Base-by-base conservation (phyloP, 164 flowering plant species). In the Tetracentron sinense region DNA sequence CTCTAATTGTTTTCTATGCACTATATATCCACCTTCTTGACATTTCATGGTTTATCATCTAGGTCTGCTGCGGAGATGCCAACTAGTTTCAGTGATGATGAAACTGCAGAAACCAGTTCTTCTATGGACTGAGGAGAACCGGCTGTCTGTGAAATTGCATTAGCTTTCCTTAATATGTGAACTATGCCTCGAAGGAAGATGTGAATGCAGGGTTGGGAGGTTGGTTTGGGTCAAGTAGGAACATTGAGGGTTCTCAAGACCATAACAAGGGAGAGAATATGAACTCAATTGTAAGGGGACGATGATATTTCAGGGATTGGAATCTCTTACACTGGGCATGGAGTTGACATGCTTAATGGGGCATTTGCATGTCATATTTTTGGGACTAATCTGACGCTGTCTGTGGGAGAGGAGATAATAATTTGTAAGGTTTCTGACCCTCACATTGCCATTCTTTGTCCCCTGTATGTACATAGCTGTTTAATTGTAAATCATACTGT, bases 81-180 rank as follows among this genome's bases (percentile, higher is more conserved):
- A 59, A 76, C 85, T 35, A 81, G 85, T 70, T 88, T 80, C 62
- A 81, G 88, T 29, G 87, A 82, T 63, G 88, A 86, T 65, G 92
- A 82, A 81, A 74, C 85, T 57, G 85, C 73, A 20, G 86, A 75
- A 63, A 83, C 89, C 14, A 78, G 82, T 77, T 76, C 85, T 29
- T 85, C 88, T 1, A 53, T 67, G 69, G 86, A 80, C 2, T 80
- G 61, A 80, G 72, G 55, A 17, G 11, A 19, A 33, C 6, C 8
- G 11, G 29, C 29, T 2, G 16, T 35, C 4, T 3, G 14, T 47
- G 52, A 27, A 49, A 60, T 44, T 47, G 0, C 22, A 6, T 16
- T 19, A 46, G 54, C 38, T 17, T 27, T 21, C 4, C 28, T 46
- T 20, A 21, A 38, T 8, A 10, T 38, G 44, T 38, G 44, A 38